Conservation (phyloP, 2,329 filamentous ascomycete genomes). For the Diaporthe vexans region DNA sequence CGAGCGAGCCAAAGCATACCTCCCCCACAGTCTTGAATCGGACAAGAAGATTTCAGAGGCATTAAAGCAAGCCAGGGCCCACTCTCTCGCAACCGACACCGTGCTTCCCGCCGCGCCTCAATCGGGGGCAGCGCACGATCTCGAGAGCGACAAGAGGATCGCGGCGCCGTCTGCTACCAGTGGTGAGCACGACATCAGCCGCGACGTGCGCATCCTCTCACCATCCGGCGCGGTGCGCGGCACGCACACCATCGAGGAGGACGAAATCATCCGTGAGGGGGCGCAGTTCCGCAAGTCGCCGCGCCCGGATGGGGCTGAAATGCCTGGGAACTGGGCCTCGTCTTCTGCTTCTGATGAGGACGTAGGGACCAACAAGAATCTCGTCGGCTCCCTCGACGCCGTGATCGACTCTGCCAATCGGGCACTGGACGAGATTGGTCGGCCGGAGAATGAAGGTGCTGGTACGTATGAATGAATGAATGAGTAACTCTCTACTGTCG, state of each 20-base stretch:
- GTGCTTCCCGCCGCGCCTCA: not conserved
- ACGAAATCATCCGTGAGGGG: conserved; percentile 32
- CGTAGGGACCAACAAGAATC: not conserved
- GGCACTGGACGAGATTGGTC: conserved; percentile 15
- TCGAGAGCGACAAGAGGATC: conserved; percentile 27
- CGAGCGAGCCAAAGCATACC: not conserved
- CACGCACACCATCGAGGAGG: conserved; percentile 31
- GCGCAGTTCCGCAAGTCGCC: conserved; percentile 40
- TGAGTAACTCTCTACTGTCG: no score
- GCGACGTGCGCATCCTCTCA: conserved; percentile 40
- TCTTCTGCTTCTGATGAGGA: conserved; percentile 21
- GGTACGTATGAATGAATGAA: conserved; percentile 28
- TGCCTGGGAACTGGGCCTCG: conserved; percentile 34
- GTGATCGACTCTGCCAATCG: conserved; percentile 27
- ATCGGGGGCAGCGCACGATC: not conserved
- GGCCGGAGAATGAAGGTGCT: conserved; percentile 4
- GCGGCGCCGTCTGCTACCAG: not conserved
- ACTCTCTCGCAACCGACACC: conserved; percentile 22
- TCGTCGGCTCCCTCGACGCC: conserved; percentile 21
- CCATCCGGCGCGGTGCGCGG: conserved; percentile 36
- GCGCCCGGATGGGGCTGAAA: conserved; percentile 26
- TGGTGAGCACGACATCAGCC: conserved; percentile 28
- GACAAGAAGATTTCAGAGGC: conserved; percentile 31
- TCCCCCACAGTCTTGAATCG: conserved; percentile 36
- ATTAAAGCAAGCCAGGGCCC: not conserved